These are phyloP conservation scores for Entophlyctis luteolus DNA, from an alignment of 192 early-diverging fungal genomes.

Conservation along the genomic window DNA sequence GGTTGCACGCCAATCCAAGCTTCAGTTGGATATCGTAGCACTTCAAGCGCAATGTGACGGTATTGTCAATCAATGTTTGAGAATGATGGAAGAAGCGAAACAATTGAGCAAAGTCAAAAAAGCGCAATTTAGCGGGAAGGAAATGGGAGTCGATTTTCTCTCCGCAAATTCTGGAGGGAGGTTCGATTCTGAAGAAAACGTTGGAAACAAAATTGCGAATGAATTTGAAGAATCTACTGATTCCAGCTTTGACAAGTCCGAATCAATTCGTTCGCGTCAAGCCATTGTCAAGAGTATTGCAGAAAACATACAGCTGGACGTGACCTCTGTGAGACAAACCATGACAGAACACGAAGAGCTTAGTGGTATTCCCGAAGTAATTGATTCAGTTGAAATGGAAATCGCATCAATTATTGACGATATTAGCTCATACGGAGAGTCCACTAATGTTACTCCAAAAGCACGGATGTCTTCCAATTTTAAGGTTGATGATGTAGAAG, in stretches of 20 bases:
- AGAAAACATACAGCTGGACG: constrained; percentile 10
- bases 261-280: not conserved
- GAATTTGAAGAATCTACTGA: not conserved
- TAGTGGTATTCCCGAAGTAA: not conserved
- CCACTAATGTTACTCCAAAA: too few relatives aligned
- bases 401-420: constrained; percentile 5
- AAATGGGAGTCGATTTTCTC: too few relatives aligned
- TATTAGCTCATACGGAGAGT: constrained; percentile 15
- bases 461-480: too few relatives aligned
- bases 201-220: not conserved
- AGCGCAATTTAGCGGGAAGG: too few relatives aligned
- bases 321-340: not conserved
- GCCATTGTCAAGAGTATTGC: constrained; percentile 7
- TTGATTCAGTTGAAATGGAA: constrained; percentile 16
- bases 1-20: not conserved
- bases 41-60: not conserved
- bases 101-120: not conserved
- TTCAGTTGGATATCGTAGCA: not conserved
- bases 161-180: not conserved
- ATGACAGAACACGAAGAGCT: not conserved
- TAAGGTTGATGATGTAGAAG: too few relatives aligned
- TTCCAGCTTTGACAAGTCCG: not conserved
- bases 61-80: not conserved
- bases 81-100: not conserved
- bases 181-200: not conserved